phyloP scores from a whole-genome alignment of 2,329 filamentous ascomycete genomes.

The Pezicula radicicola region DNA sequence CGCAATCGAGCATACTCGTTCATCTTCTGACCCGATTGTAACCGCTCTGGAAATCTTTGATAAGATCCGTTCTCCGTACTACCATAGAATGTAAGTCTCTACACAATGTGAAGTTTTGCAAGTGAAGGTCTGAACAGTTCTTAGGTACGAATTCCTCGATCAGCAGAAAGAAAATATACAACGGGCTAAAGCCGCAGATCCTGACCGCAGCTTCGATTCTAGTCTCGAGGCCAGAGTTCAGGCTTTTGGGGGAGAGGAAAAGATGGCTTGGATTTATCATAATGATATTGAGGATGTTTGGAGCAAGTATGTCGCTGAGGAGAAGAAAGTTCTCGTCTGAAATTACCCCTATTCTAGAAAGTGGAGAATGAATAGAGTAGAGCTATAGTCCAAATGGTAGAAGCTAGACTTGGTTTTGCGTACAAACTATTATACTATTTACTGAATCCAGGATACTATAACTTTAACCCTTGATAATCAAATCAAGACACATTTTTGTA shows the following conservation, averaged over 20 bases:
- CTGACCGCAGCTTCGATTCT: slow-evolving; percentile 25
- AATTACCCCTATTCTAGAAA: too few relatives aligned
- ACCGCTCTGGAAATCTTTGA: slow-evolving; percentile 36
- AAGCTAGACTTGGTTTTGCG: too few relatives aligned
- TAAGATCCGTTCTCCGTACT: slow-evolving; percentile 36
- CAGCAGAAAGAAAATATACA: slow-evolving; percentile 13
- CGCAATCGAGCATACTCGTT: slow-evolving; percentile 26
- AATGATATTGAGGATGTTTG: slow-evolving; percentile 37
- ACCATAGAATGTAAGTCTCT: slow-evolving; percentile 32
- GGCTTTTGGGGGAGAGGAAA: slow-evolving; percentile 25
- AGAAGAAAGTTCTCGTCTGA: too few relatives aligned
- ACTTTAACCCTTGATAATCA: too few relatives aligned
- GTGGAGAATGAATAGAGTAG: too few relatives aligned
- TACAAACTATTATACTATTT: too few relatives aligned
- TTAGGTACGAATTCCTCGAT: slow-evolving; percentile 31
- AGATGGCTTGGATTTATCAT: slow-evolving; percentile 38
- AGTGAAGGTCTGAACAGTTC: neutral
- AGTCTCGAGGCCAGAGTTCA: slow-evolving; percentile 27
- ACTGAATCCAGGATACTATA: too few relatives aligned
- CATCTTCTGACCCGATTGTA: slow-evolving; percentile 12
- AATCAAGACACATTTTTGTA: too few relatives aligned
- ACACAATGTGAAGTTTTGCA: neutral
- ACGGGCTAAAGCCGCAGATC: slow-evolving; percentile 9
- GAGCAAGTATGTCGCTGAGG: slow-evolving; percentile 13
- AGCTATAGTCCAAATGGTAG: too few relatives aligned